Conservation (phyloP, 345 rosid species). For the Melaleuca quinquenervia region DNA sequence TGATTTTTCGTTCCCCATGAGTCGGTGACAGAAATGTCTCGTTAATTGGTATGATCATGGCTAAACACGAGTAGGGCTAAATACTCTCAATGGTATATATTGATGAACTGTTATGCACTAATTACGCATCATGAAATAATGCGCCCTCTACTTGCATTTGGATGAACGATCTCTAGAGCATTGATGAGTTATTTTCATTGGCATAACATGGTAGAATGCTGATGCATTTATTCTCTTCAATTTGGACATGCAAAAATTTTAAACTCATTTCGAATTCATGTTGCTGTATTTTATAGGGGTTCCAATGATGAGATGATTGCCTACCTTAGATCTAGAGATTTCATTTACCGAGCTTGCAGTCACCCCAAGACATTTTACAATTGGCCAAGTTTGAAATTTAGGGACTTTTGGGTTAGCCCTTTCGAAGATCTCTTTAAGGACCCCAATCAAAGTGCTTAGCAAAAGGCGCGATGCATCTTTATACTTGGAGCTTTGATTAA, state of each 20-base stretch:
- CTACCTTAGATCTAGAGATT: background rate
- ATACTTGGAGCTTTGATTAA: background rate
- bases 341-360: background rate
- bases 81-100: background rate
- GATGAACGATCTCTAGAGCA: background rate
- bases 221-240: background rate
- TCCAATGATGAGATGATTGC: background rate
- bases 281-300: background rate
- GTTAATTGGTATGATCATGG: background rate
- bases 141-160: background rate
- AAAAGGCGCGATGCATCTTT: background rate
- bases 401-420: background rate
- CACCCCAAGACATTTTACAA: background rate
- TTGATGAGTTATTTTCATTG: background rate
- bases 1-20: background rate
- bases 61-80: rapidly evolving
- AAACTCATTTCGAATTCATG: background rate
- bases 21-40: background rate
- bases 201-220: background rate
- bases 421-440: background rate
- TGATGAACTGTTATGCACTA: rapidly evolving
- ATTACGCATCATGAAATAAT: background rate
- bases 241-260: background rate
- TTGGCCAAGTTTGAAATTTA: rapidly evolving
- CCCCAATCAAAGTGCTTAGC: rapidly evolving